phyloP scores from a whole-genome alignment of 2,329 filamentous ascomycete species.

The Dactylellina leptospora region DNA sequence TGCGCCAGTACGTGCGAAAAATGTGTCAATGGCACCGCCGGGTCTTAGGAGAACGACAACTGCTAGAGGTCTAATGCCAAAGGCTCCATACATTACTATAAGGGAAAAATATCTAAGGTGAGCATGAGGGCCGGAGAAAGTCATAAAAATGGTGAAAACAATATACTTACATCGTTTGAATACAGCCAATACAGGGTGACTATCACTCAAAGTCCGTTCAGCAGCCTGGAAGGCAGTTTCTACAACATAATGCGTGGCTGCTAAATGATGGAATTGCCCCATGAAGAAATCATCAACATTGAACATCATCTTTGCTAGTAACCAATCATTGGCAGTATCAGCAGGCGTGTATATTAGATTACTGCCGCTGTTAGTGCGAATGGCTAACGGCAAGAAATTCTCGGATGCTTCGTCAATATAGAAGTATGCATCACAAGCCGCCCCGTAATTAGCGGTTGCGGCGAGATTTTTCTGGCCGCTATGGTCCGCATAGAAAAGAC shows the following conservation, averaged over 20 bases:
- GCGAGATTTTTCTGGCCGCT: conserved; percentile 59
- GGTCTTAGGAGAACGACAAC: conserved; percentile 57
- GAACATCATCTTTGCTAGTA: conserved; percentile 62
- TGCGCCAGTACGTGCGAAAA: conserved; percentile 58
- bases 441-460: conserved; percentile 59
- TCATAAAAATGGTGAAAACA: not conserved
- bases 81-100: conserved; percentile 59
- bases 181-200: conserved; percentile 63
- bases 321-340: conserved; percentile 64
- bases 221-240: conserved; percentile 64
- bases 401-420: conserved; percentile 58
- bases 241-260: conserved; percentile 62
- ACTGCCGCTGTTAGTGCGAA: conserved; percentile 63
- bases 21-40: conserved; percentile 58
- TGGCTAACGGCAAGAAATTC: conserved; percentile 64
- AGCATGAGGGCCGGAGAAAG: not conserved
- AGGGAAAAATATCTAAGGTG: no score
- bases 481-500: conserved; percentile 63
- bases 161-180: conserved; percentile 59
- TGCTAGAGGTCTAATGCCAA: conserved; percentile 58
- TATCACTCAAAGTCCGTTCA: conserved; percentile 62
- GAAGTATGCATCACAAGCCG: conserved; percentile 64
- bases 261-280: conserved; percentile 63
- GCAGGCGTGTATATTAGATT: conserved; percentile 64
- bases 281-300: conserved; percentile 63